phyloP scores from a whole-genome alignment of 352 stramenopile genomes.

The Phytopythium ostracodes region DNA sequence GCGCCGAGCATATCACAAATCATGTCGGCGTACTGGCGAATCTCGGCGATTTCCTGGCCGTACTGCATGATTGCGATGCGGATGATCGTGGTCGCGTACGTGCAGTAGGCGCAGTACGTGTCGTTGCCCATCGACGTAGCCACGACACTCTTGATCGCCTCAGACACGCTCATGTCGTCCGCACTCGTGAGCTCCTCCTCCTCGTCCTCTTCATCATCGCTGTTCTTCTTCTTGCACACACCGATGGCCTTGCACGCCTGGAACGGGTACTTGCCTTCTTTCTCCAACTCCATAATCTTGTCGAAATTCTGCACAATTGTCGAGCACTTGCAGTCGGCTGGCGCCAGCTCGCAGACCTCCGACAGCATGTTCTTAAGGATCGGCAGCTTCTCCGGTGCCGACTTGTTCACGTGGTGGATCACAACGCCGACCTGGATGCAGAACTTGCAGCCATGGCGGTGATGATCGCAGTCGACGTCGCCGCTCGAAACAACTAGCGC shows the following conservation, averaged over 20 bases:
- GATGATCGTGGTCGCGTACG: slow-evolving; percentile 53
- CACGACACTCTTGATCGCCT: slow-evolving; percentile 31
- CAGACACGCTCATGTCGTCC: slow-evolving; percentile 9
- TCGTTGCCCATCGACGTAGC: slow-evolving; percentile 27
- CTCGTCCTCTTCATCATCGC: not conserved
- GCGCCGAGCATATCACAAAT: slow-evolving; percentile 66
- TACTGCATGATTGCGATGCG: slow-evolving; percentile 61
- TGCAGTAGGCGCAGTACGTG: slow-evolving; percentile 57
- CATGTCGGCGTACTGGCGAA: slow-evolving; percentile 68
- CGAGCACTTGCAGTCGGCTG: slow-evolving; percentile 44
- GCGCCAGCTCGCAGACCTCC: slow-evolving; percentile 42
- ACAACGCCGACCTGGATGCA: slow-evolving; percentile 38
- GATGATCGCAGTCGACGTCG: slow-evolving; percentile 13
- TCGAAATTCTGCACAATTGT: slow-evolving; percentile 52
- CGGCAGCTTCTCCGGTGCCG: slow-evolving; percentile 34
- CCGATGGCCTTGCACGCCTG: slow-evolving; percentile 48
- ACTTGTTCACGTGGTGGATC: slow-evolving; percentile 41
- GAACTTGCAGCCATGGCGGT: slow-evolving; percentile 37
- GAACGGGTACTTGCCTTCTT: slow-evolving; percentile 43
- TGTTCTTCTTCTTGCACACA: slow-evolving; percentile 33
- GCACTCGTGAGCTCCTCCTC: slow-evolving; percentile 13
- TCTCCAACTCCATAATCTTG: slow-evolving; percentile 56
- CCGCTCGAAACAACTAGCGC: not conserved
- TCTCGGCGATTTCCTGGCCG: slow-evolving; percentile 41
- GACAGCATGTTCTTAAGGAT: slow-evolving; percentile 42